Percentiles rank a stretch among this genome's conserved stretches.
Conservation (phyloP, 305 asterid species). For the Solanum chacoense region DNA sequence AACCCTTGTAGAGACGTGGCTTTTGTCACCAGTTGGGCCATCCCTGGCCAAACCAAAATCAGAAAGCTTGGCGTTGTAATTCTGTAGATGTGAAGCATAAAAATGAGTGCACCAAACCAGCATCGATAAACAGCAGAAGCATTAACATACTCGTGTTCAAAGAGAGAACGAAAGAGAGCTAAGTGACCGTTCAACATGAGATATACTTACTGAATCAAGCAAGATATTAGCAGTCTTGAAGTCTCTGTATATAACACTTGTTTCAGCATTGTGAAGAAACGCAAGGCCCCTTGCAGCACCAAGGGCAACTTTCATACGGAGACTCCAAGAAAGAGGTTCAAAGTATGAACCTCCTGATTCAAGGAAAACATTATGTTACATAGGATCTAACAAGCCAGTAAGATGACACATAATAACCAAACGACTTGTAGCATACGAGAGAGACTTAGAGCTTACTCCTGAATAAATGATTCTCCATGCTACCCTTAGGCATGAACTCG, state of each 20-base stretch:
- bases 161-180: background rate
- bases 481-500: constrained; percentile 94
- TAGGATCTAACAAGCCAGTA: background rate
- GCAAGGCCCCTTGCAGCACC: constrained; percentile 96
- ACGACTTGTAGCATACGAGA: background rate
- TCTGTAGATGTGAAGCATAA: constrained; percentile 21
- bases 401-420: background rate
- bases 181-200: background rate
- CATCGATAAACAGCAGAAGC: background rate
- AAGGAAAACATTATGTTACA: background rate
- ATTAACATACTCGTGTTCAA: background rate
- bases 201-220: constrained; percentile 31
- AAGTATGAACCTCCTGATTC: constrained; percentile 63
- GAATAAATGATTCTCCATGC: constrained; percentile 95
- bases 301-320: constrained; percentile 73
- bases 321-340: constrained; percentile 70
- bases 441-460: constrained; percentile 45
- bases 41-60: constrained; percentile 95
- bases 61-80: constrained; percentile 75
- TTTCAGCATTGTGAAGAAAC: constrained; percentile 83
- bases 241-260: constrained; percentile 74
- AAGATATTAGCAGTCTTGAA: constrained; percentile 87
- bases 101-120: background rate
- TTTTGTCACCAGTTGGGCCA: constrained; percentile 78
- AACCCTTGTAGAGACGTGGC: constrained; percentile 80